A percentile compares a stretch with the other conserved stretches of the same genome.
Conservation (phyloP, 345 rosid species). For the Dovyalis caffra region DNA sequence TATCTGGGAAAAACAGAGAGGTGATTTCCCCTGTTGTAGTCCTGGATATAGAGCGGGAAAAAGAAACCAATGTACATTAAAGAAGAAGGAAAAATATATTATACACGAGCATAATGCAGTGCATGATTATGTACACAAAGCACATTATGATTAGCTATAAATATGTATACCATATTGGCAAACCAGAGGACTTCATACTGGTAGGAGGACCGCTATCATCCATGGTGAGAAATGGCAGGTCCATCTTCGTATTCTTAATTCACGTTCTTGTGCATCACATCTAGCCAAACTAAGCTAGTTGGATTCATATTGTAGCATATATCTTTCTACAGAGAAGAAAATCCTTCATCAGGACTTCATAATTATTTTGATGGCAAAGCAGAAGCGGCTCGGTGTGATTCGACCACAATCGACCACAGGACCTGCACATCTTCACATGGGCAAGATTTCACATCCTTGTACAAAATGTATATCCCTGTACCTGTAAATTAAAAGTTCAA, state of each 20-base stretch:
- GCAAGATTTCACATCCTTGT: constrained; percentile 28
- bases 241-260: not conserved
- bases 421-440: constrained; percentile 22
- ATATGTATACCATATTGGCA: not conserved
- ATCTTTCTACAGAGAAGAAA: not conserved
- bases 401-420: constrained; percentile 27
- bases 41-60: no score
- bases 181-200: not conserved
- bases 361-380: not conserved
- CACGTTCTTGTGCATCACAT: not conserved
- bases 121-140: no score
- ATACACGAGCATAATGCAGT: no score
- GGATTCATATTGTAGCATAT: not conserved
- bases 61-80: no score
- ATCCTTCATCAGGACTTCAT: not conserved
- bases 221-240: not conserved
- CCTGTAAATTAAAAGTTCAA: not conserved
- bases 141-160: not conserved
- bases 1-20: not conserved
- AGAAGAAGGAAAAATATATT: no score
- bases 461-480: constrained; percentile 17
- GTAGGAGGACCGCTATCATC: not conserved
- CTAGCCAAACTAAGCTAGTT: not conserved
- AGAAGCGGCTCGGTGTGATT: constrained; percentile 12
- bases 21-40: not conserved